These are phyloP conservation scores for Poterioochromonas sp. DNA, from an alignment of 352 stramenopile species.

Conservation along the genomic window DNA sequence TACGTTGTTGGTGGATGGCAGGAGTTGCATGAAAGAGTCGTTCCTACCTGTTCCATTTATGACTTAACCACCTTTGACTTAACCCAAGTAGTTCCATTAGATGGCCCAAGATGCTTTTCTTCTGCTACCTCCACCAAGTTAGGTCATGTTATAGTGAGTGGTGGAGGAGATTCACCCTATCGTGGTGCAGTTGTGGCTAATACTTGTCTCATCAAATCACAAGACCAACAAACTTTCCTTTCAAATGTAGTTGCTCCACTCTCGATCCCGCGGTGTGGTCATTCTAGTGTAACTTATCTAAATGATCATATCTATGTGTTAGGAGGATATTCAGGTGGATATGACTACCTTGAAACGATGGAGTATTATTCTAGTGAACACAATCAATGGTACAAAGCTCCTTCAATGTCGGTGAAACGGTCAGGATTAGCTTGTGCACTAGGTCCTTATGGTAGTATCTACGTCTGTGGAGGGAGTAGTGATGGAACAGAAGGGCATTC, in stretches of 20 bases:
- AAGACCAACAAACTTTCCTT: too few species aligned
- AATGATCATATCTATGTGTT: background rate
- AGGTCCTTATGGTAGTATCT: background rate
- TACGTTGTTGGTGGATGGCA: too few species aligned
- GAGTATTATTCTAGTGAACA: background rate
- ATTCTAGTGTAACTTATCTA: background rate
- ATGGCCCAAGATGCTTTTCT: too few species aligned
- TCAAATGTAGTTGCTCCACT: background rate
- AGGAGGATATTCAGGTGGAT: background rate
- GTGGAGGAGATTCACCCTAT: background rate
- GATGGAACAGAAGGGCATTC: background rate
- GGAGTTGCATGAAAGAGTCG: too few species aligned
- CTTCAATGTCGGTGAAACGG: background rate
- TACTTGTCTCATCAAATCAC: background rate
- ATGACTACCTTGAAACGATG: background rate
- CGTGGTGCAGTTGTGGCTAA: background rate
- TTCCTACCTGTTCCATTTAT: too few species aligned
- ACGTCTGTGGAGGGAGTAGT: background rate
- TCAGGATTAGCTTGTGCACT: background rate
- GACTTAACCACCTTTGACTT: too few species aligned
- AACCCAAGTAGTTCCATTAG: too few species aligned
- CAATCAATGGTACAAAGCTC: background rate
- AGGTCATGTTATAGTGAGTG: background rate
- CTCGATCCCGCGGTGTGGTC: background rate
- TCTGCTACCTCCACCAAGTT: too few species aligned